Base-by-base conservation (phyloP, 2,329 filamentous ascomycete species). In the Laburnicola sp. region DNA sequence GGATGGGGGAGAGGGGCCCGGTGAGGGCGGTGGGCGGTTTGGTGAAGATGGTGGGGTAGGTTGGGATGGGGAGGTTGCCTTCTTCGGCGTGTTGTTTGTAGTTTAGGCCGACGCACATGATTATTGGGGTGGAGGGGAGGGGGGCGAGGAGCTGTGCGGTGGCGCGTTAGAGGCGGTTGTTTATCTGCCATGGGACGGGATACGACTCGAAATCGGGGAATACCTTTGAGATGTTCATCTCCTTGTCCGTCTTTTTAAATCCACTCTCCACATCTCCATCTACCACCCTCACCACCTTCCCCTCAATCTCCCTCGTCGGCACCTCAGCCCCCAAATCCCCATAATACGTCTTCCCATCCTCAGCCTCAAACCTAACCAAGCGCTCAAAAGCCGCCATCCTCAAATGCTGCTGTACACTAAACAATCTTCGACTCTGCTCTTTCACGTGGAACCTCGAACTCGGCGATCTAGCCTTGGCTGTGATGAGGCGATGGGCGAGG, bases 91-190 rank as follows among this genome's bases (percentile, higher is more conserved):
- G 70, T 30, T 62, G 51, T 16, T 57, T 54, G 58, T 73, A 73
- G 48, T 73, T 73, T 21, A 73, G 51, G 2, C 70, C 70, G 10
- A 73, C 63, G 50, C 70, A 71, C 31, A 66, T 57, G 32, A 72
- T 53, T 5, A 70, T 67, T 31, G 64, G 64, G n/a, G 64, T 64
- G 9, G 46, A 51, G 1, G 63, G 58, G 1, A 73, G 38, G 2
- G 70, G 70, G 44, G 52, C 58, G 1, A 73, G 54, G 9, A 73
- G 53, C 64, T 63, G 34, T 22, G 7, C n/a, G 16, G 16, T 16
- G 16, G 9, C 2, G 21, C n/a, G 21, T 31, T 34, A 6, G 37
- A 6, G 11, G 45, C 31, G 31, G 16, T 23, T 16, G 16, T 6
- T 3, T 35, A n/a, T 36, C 4, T 38, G 5, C 43, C 4, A 22